Evolutionary conservation across 1,139 yeast genomes (phyloP).

Genomic region (Tardiomyces depauwii): DNA sequence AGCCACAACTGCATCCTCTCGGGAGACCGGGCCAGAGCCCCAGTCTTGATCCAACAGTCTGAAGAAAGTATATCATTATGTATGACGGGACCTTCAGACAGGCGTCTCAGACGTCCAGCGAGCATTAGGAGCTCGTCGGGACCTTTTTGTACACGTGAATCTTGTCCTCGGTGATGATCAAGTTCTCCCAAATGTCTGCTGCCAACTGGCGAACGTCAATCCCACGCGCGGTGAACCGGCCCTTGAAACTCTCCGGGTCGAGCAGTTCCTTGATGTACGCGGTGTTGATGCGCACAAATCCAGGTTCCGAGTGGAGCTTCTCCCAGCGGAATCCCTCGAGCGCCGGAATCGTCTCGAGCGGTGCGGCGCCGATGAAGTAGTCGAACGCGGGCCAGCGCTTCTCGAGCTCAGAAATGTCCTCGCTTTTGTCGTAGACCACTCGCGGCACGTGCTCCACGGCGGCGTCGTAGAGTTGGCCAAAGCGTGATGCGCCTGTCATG

Average conservation of each 20-base stretch:
- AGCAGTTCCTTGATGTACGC: too few relatives aligned
- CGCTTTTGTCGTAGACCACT: constrained; percentile 68
- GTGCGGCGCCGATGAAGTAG: constrained; percentile 39
- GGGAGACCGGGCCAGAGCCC: too few relatives aligned
- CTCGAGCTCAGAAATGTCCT: constrained; percentile 31
- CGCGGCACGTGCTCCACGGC: constrained; percentile 9
- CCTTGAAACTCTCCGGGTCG: too few relatives aligned
- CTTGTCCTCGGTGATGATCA: constrained; percentile 9
- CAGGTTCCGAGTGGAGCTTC: constrained; percentile 22
- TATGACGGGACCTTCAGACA: too few relatives aligned
- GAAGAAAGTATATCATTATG: too few relatives aligned
- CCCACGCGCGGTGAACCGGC: too few relatives aligned
- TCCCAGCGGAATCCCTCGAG: constrained; percentile 29
- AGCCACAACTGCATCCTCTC: too few relatives aligned
- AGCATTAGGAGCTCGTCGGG: background rate
- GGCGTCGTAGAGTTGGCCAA: constrained; percentile 43
- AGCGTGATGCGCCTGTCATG: constrained; percentile 78
- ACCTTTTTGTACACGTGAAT: constrained; percentile 26
- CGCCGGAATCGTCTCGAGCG: constrained; percentile 9
- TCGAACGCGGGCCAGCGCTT: constrained; percentile 46
- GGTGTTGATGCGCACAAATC: background rate
- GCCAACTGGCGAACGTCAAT: too few relatives aligned
- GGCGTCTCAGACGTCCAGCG: too few relatives aligned
- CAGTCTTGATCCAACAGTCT: too few relatives aligned
- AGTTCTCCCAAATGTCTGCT: too few relatives aligned